Base-by-base conservation (phyloP, 192 early-diverging fungal species). In the Umbelopsis sp. region DNA sequence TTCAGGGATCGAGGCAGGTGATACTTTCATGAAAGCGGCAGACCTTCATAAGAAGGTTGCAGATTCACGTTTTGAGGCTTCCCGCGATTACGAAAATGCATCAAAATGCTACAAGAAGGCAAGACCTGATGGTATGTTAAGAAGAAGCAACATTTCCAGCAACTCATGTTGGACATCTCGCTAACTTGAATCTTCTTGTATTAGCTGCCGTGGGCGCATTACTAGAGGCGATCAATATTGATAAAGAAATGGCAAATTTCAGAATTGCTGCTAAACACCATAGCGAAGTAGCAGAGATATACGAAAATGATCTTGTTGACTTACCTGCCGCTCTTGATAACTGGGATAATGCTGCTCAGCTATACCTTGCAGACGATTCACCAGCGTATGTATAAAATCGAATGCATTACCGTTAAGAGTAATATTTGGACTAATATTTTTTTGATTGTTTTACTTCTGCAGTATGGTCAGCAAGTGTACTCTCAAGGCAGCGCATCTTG, bases 331-430 rank as follows among this genome's bases (percentile, higher is more conserved):
- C 97, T 22, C 90, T 94, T 85, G 78, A 91, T 26, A 92, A 96
- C 3, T 99, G 98, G 83, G 87, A 96, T 62, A 79, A 84, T 68
- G 98, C 98, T 1, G 95, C 93, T 1, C 95, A 99, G 34, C 94
- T 95, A 91, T 99, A 95, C 77, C 75, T 82, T n/a, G 91, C 87
- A 51, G 97, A 98, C 68, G 96, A 97, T 59, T 92, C 93, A 26
- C 86, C 86, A 67, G 96, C 96, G 84, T 96, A 87, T 77, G 90
- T 87, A 31, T 16, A 22, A 32, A 5, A 2, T 24, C 29, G 22
- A 10, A 52, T 24, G 41, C n/a, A n/a, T 36, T 26, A 5, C 38
- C 22, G 11, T n/a, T 34, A 14, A 29, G 20, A 29, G 16, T 11
- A 53, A 3, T 21, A 26, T 21, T 26, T 41, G 5, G 38, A 6